Evolutionary conservation across 768 basidiomycete species (phyloP), one percentile per base, ranked within the genome.

Genomic region (Asterophora lycoperdoides): DNA sequence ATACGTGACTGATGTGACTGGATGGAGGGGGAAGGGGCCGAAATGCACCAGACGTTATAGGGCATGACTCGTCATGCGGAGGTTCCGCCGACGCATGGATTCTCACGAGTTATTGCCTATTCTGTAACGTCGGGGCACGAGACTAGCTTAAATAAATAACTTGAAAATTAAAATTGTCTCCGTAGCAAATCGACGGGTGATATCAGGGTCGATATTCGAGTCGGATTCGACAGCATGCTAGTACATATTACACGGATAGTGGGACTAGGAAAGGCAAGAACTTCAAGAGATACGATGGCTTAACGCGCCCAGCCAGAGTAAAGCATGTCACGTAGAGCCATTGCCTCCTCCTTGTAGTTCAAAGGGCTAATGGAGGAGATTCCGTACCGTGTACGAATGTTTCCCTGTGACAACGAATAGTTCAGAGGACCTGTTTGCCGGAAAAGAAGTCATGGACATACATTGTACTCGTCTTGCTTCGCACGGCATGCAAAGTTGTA

Each of bases 401-500:
- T 76, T n/a, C 90, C 91, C 92, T 95, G 52, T 9, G 48, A 41
- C 48, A 40, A 18, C 10, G n/a, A 9, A 20, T 23, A 14, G n/a
- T n/a, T n/a, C n/a, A n/a, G n/a, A n/a, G n/a, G n/a, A n/a, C n/a
- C n/a, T n/a, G n/a, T n/a, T n/a, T n/a, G n/a, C n/a, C n/a, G n/a
- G n/a, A n/a, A n/a, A n/a, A n/a, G n/a, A n/a, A n/a, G 8, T 46
- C 28, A 38, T 5, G 14, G 34, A 67, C 85, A 62, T 61, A 91
- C 92, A 56, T 90, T 86, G 60, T 77, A 98, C 0, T 81, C 83
- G 54, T 97, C 93, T 59, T 85, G 83, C 66, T 87, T 90, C 3
- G 93, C 95, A 36, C 86, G 81, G 63, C 91, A 90, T 34, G 78
- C 75, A 66, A 98, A 90, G 59, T 89, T 92, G 68, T 76, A 95